Base-by-base conservation (phyloP, 768 basidiomycete genomes). In the Nidularia pulvinata region DNA sequence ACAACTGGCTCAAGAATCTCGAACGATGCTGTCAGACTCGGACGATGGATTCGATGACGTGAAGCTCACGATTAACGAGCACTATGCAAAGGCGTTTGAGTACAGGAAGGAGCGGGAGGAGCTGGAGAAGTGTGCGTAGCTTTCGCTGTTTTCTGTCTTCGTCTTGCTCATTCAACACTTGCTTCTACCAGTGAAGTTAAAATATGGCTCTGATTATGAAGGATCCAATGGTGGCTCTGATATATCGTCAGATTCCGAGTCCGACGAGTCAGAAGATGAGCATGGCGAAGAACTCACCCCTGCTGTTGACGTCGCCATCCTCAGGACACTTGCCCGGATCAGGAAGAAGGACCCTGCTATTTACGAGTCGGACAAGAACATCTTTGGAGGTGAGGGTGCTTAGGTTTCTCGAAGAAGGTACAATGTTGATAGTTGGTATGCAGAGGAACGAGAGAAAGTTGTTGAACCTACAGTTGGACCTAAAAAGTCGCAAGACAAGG, bases 271-370 rank as follows among this genome's bases (percentile, higher is more conserved):
- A 1, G 95, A 98, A 65, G 95, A 98, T 65, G 91, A 95, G 63
- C 91, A 96, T 53, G 97, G 95, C 11, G 93, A 93, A 60, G 92
- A 98, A 66, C 82, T 98, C 49, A 98, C 95, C 0, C 94, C 95
- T 4, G 88, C 87, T 0, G 84, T 98, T 48, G 96, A 98, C 62
- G 97, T 86, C 44, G 97, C 97, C 16, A 97, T 98, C 61, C 78
- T 98, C 39, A 79, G 93, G 47, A 98, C 94, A 1, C 77, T 99
- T 7, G 91, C 88, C 0, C 81, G 87, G 60, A 97, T 98, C 52
- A 83, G 84, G 65, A 79, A 80, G 51, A 89, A 82, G 59, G 93
- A 95, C 65, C 93, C 95, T 0, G 80, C 74, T 0, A 96, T 99
- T 33, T 98, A 99, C 62, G 78, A 91, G 55, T 65, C 72, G 0